Conservation (phyloP, 305 asterid species). For the Solanum hybrid region DNA sequence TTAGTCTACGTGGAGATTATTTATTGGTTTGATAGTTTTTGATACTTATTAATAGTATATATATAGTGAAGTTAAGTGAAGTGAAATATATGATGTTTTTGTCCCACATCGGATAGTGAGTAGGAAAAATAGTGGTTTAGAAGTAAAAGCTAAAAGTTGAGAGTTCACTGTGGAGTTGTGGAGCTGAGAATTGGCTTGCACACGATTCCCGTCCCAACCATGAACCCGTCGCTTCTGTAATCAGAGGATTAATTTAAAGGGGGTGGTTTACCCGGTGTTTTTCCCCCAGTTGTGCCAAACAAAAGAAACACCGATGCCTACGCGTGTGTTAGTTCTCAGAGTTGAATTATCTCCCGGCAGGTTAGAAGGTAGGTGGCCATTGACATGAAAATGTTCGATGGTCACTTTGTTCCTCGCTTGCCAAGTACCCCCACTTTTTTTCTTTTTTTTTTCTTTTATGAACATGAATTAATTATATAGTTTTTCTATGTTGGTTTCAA, state of each 20-base stretch:
- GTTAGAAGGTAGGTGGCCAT: not conserved
- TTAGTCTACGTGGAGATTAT: not conserved
- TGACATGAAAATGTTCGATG: too few species aligned
- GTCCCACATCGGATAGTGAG: not conserved
- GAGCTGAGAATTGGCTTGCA: not conserved
- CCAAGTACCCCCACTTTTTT: too few species aligned
- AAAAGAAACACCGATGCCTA: not conserved
- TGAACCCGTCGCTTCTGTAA: accelerated
- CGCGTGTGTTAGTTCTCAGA: not conserved
- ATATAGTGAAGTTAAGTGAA: too few species aligned
- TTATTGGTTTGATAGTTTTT: not conserved
- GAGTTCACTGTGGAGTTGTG: not conserved
- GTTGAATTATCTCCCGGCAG: not conserved
- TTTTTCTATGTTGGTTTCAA: too few species aligned
- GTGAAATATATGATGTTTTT: not conserved
- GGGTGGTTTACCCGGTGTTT: not conserved
- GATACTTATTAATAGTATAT: too few species aligned
- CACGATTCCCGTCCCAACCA: not conserved
- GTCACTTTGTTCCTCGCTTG: too few species aligned
- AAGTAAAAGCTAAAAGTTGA: not conserved
- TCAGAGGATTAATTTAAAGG: not conserved
- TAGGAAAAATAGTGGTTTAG: not conserved
- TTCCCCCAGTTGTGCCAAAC: not conserved
- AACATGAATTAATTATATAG: too few species aligned
- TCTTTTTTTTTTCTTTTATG: too few species aligned